Percentiles rank a stretch among this genome's conserved stretches.
Conservation (phyloP, 495 filamentous ascomycete species). For the Penicillium lagena region DNA sequence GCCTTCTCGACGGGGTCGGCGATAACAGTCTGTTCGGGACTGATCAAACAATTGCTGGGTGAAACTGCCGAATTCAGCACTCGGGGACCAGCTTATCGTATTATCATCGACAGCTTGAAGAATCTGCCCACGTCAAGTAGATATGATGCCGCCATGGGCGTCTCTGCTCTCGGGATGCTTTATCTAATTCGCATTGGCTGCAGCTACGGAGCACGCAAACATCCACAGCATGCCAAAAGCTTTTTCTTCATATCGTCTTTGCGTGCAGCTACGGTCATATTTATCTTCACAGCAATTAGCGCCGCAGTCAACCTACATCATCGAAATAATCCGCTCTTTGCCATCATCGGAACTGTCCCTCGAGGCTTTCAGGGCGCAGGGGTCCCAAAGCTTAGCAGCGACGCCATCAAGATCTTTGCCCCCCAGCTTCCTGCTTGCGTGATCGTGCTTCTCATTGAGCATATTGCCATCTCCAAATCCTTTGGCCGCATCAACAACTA, state of each 20-base stretch:
- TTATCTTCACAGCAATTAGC: conserved; percentile 90
- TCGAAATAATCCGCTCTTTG: conserved; percentile 46
- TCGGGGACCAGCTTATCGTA: conserved; percentile 71
- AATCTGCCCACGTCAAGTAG: conserved; percentile 53
- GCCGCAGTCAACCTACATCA: conserved; percentile 68
- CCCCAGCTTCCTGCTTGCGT: conserved; percentile 68
- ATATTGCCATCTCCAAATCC: conserved; percentile 94
- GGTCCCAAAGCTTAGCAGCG: conserved; percentile 59
- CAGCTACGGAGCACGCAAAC: conserved; percentile 59
- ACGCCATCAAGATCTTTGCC: conserved; percentile 56
- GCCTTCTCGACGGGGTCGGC: conserved; percentile 99
- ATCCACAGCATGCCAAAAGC: conserved; percentile 59
- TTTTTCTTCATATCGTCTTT: conserved; percentile 92
- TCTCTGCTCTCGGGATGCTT: conserved; percentile 75
- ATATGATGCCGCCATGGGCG: conserved; percentile 82
- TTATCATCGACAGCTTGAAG: conserved; percentile 84
- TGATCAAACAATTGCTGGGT: conserved; percentile 79
- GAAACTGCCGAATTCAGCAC: conserved; percentile 65
- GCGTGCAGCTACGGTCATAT: conserved; percentile 84
- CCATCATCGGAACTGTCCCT: conserved; percentile 68
- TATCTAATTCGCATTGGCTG: conserved; percentile 73
- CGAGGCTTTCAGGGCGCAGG: conserved; percentile 74
- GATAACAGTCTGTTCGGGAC: conserved; percentile 83
- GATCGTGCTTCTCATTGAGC: conserved; percentile 92
- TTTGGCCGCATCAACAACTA: conserved; percentile 98